phyloP scores from a whole-genome alignment of 2,329 filamentous ascomycete species.

The Trichoderma koningiopsis region DNA sequence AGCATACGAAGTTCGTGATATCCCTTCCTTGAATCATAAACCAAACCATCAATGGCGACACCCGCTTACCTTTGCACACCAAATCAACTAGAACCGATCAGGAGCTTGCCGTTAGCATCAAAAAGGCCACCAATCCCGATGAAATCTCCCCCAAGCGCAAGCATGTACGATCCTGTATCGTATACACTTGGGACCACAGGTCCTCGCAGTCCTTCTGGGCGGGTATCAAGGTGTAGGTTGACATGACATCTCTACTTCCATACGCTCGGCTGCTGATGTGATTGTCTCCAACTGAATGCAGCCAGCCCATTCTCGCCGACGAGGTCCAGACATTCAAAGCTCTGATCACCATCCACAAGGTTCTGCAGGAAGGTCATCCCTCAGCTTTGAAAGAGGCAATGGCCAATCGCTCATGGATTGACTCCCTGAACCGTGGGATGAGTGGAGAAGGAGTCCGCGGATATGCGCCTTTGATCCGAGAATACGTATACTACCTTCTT shows the following conservation, averaged over 20 bases:
- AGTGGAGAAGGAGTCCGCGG: constrained; percentile 82
- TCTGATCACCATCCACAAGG: constrained; percentile 95
- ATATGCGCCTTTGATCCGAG: constrained; percentile 88
- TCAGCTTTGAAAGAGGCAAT: constrained; percentile 85
- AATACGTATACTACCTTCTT: constrained; percentile 95
- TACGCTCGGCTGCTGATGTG: neutral
- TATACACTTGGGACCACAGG: constrained; percentile 99
- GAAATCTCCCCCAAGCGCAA: constrained; percentile 75
- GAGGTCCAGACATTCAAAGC: constrained; percentile 99
- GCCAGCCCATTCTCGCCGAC: constrained; percentile 96
- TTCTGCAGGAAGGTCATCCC: constrained; percentile 94
- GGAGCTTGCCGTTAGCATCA: constrained; percentile 70
- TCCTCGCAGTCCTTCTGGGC: constrained; percentile 94
- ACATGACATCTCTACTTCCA: neutral
- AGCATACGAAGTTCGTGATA: constrained; percentile 42
- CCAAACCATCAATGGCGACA: neutral
- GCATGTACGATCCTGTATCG: constrained; percentile 96
- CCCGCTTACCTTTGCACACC: constrained; percentile 4
- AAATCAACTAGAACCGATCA: constrained; percentile 59
- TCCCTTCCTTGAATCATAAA: neutral
- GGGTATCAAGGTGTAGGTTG: constrained; percentile 92
- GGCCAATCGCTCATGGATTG: constrained; percentile 85
- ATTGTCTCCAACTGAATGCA: constrained; percentile 41
- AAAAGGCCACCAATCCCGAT: constrained; percentile 69
- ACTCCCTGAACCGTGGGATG: constrained; percentile 84